A percentile compares a stretch with the other conserved stretches of the same genome.
phyloP scores from a whole-genome alignment of 1,139 yeast genomes.

The Kluyveromyces sp. region DNA sequence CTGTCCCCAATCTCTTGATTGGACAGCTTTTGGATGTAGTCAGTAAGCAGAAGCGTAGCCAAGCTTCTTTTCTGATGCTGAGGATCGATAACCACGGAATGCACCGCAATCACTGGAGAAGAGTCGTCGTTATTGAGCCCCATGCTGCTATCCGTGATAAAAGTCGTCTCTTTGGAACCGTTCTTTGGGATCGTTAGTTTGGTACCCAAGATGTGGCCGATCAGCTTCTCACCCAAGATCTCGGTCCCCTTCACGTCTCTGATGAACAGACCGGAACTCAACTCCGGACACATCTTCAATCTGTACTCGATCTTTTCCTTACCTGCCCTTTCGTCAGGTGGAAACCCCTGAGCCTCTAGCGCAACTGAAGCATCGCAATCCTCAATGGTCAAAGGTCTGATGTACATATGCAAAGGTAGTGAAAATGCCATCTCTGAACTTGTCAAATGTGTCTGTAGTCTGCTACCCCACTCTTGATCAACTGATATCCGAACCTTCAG shows the following conservation, averaged over 20 bases:
- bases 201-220: constrained; percentile 83
- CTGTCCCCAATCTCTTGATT: constrained; percentile 82
- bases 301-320: constrained; percentile 61
- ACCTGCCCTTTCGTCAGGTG: constrained; percentile 60
- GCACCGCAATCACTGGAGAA: constrained; percentile 72
- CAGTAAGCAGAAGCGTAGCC: constrained; percentile 78
- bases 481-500: too few relatives aligned
- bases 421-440: constrained; percentile 16
- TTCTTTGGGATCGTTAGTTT: constrained; percentile 46
- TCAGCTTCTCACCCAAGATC: constrained; percentile 51
- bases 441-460: too few relatives aligned
- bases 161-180: constrained; percentile 33
- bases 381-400: constrained; percentile 70
- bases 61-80: constrained; percentile 74
- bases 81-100: constrained; percentile 72
- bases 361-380: constrained; percentile 57
- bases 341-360: constrained; percentile 67
- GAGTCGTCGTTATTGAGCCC: constrained; percentile 59
- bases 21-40: constrained; percentile 81
- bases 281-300: constrained; percentile 76
- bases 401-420: constrained; percentile 60
- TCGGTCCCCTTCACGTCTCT: constrained; percentile 39
- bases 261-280: constrained; percentile 78
- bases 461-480: too few relatives aligned
- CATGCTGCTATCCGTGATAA: constrained; percentile 65